These are phyloP conservation scores for Orbilia quercus DNA, from an alignment of 2,329 filamentous ascomycete genomes.

Conservation along the genomic window DNA sequence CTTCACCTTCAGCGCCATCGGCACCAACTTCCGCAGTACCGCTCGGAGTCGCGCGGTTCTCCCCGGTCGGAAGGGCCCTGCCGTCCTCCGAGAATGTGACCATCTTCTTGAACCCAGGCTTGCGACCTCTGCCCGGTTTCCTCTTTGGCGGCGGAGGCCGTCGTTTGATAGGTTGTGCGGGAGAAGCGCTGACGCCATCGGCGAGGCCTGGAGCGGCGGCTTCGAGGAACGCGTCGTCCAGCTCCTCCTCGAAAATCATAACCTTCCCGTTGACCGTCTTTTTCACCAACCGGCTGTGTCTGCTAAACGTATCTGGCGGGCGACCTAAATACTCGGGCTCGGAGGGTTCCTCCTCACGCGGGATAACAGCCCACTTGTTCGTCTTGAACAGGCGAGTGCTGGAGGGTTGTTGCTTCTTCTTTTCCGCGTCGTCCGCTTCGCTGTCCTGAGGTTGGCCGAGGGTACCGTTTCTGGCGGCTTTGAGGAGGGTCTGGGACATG, in stretches of 20 bases:
- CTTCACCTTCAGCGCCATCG: conserved; percentile 33
- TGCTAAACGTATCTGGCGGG: conserved; percentile 54
- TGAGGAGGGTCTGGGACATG: conserved; percentile 60
- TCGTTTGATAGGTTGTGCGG: conserved; percentile 48
- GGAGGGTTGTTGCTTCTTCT: conserved; percentile 5
- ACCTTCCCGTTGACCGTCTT: conserved; percentile 57
- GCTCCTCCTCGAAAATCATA: conserved; percentile 55
- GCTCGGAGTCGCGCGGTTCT: conserved; percentile 37
- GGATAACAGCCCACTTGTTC: conserved; percentile 59
- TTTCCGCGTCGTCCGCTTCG: conserved; percentile 1
- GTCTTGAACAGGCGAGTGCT: conserved; percentile 58
- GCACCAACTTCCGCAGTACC: conserved; percentile 14
- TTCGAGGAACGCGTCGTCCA: conserved; percentile 38
- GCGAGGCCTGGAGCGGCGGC: conserved; percentile 4
- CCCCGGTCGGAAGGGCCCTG: conserved; percentile 44
- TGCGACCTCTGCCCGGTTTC: conserved; percentile 58
- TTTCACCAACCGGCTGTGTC: conserved; percentile 45
- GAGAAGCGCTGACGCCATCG: conserved; percentile 18
- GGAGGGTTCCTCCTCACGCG: conserved; percentile 57
- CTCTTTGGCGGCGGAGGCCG: conserved; percentile 59
- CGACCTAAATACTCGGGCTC: conserved; percentile 59
- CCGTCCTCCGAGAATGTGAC: conserved; percentile 53
- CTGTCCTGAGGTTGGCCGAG: conserved; percentile 25
- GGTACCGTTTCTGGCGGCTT: conserved; percentile 59
- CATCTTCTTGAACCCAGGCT: conserved; percentile 59